phyloP scores from a whole-genome alignment of 148 eudicot species.

The Rhododendron simsii region DNA sequence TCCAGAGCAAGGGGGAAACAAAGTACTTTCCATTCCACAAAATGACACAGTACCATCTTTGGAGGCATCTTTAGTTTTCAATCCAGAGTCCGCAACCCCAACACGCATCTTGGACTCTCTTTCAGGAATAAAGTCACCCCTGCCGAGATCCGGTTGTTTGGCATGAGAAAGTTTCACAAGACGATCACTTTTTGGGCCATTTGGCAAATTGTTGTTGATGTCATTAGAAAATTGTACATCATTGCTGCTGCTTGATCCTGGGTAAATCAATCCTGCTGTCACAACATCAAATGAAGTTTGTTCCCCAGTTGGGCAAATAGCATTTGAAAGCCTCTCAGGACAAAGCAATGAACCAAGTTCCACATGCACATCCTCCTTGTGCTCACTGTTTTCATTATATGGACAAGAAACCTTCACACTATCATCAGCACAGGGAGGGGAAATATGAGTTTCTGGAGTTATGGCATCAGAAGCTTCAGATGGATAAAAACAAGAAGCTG shows the following conservation, averaged over 20 bases:
- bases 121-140: conserved; percentile 14
- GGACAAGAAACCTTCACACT: conserved; percentile 14
- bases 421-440: conserved; percentile 15
- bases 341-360: conserved; percentile 13
- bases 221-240: conserved; percentile 24
- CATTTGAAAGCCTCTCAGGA: conserved; percentile 21
- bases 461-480: conserved; percentile 28
- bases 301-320: conserved; percentile 11
- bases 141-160: conserved; percentile 18
- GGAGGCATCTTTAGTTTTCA: conserved; percentile 15
- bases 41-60: conserved; percentile 19
- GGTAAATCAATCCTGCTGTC: conserved; percentile 14
- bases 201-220: conserved; percentile 7
- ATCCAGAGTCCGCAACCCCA: background rate
- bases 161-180: conserved; percentile 14
- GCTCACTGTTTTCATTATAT: conserved; percentile 9
- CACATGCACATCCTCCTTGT: conserved; percentile 14
- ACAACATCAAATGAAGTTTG: conserved; percentile 7
- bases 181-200: conserved; percentile 18
- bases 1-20: conserved; percentile 29
- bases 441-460: conserved; percentile 17
- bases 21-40: conserved; percentile 21
- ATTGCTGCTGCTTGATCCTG: conserved; percentile 21
- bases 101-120: conserved; percentile 6
- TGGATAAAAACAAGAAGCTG: conserved; percentile 45